Evolutionary conservation across 208 protist genomes (phyloP), one percentile per base, ranked within the genome.

Genomic region (Crithidia brevicula): DNA sequence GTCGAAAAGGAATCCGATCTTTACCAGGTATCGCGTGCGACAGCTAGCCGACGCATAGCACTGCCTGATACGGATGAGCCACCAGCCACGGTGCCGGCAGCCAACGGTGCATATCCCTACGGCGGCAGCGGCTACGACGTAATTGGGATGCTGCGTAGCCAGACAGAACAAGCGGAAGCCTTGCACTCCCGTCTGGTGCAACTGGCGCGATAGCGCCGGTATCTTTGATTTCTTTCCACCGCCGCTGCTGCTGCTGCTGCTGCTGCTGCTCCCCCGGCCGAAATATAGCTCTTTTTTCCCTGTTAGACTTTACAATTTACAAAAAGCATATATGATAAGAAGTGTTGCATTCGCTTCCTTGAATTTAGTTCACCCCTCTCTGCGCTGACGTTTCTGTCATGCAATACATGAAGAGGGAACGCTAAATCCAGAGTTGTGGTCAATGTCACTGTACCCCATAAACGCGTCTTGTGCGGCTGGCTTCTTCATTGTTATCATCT

Each of bases 131-230:
- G 58, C 23, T 63, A 63, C 30, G 86, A 92, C 51, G 84, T 95
- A n/a, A 77, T 95, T 31, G 36, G 57, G 16, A 61, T 92, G 50
- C 61, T 95, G 38, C 64, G 72, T 11, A 65, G 59, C 23, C 89
- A 95, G 57, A 92, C 59, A 18, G 82, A 90, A 42, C 76, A 92
- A 52, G 86, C 89, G 25, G 84, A 71, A 57, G 68, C 72, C 10
- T 62, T 95, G 36, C 89, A 95, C 31, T 52, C 63, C 40, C 82
- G 83, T 36, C 72, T 94, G 6, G 56, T 86, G 56, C 84, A 86
- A 60, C 69, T 93, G 20, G 85, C 81, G 0, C 70, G 66, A 20
- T 79, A 13, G 59, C 20, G 9, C 15, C 7, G 9, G 4, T n/a
- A 9, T n/a, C 16, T 67, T 9, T n/a, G 5, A 9, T 34, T 31